phyloP scores from a whole-genome alignment of 345 rosid species.

The Salix caprea region DNA sequence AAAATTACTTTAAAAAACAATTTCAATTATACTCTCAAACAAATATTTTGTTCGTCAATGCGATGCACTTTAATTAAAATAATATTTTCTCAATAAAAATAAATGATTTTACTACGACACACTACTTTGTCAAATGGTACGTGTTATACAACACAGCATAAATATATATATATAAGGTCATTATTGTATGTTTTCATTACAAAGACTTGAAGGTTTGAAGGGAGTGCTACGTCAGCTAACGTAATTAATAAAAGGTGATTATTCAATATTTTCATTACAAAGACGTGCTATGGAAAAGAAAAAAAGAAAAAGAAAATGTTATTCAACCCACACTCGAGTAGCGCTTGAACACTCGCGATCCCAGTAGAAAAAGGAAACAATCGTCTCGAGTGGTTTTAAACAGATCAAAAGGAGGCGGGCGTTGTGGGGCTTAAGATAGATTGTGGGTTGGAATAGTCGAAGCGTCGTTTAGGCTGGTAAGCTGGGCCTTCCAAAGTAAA shows the following conservation, averaged over 20 bases:
- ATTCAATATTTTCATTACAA: background rate
- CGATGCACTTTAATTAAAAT: too few relatives aligned
- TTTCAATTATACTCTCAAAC: too few relatives aligned
- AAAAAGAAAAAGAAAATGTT: background rate
- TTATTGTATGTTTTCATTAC: too few relatives aligned
- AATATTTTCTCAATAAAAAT: too few relatives aligned
- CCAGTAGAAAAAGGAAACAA: conserved; percentile 1
- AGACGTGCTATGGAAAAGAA: background rate
- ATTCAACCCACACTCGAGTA: background rate
- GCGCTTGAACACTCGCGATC: background rate
- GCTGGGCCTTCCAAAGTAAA: conserved; percentile 27
- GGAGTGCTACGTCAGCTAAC: background rate
- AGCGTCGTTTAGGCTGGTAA: conserved; percentile 24
- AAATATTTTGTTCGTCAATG: too few relatives aligned
- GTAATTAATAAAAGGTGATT: background rate
- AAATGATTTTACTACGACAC: too few relatives aligned
- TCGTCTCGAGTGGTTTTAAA: conserved; percentile 1
- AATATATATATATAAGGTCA: too few relatives aligned
- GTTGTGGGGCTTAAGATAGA: background rate
- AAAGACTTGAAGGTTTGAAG: too few relatives aligned
- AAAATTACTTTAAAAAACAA: too few relatives aligned
- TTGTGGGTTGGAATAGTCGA: background rate
- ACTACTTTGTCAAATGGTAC: too few relatives aligned
- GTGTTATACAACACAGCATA: too few relatives aligned
- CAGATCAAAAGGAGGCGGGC: background rate